Conservation (phyloP, 768 basidiomycete genomes). For the Sporobolomyces roseus region DNA sequence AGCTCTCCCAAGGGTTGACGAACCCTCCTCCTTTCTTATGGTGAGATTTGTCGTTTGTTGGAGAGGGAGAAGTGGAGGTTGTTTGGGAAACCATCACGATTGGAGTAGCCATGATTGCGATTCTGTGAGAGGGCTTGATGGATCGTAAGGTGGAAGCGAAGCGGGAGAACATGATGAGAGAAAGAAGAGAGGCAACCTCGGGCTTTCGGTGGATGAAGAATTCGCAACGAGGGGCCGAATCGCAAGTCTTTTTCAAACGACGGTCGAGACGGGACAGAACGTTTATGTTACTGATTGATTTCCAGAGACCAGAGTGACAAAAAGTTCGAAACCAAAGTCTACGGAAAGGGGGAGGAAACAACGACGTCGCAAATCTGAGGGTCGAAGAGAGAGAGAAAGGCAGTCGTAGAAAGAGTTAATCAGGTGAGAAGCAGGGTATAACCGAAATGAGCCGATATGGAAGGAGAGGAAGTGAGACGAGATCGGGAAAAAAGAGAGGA, state of each 20-base stretch:
- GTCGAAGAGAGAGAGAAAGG: neutral
- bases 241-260: too few species aligned
- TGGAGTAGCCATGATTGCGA: neutral
- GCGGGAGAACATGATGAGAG: slow-evolving; percentile 7
- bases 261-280: too few species aligned
- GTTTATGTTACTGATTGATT: too few species aligned
- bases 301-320: too few species aligned
- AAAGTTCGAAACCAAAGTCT: neutral
- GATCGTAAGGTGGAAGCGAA: neutral
- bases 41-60: slow-evolving; percentile 19
- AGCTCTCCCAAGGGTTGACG: slow-evolving; percentile 35
- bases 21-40: slow-evolving; percentile 33
- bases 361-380: neutral
- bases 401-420: neutral
- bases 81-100: neutral
- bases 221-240: too few species aligned
- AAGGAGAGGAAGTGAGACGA: neutral
- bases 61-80: neutral
- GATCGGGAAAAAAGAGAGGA: neutral
- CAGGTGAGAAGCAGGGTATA: neutral
- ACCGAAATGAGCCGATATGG: neutral
- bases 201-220: too few species aligned
- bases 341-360: neutral
- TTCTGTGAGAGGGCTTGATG: neutral
- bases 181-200: neutral